Base-by-base conservation (phyloP, 129 eudicot species). In the Flaveria bidentis region DNA sequence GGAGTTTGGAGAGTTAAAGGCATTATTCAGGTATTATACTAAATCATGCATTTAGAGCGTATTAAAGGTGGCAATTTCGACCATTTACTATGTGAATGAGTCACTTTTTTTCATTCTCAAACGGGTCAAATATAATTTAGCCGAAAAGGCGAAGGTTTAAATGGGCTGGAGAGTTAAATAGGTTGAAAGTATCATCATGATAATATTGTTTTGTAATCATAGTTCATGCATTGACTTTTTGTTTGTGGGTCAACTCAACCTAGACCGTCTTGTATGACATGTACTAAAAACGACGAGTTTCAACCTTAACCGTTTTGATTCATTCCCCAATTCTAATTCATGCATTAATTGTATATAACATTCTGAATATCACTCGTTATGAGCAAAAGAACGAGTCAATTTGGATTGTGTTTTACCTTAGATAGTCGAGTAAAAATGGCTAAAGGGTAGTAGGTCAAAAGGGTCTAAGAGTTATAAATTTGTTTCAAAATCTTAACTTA, bases 1-100 rank as follows among this genome's bases (percentile, higher is more conserved):
- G 87, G 89, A 46, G 89, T 89, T 62, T 70, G 66, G 76, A 53
- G 76, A 72, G 76, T 72, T 15, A 72, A 72, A 55, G 66, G 76
- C 67, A 72, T 87, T 52, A 89, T 89, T 84, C 94, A 89, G 94
- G 94, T 89, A 61, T 52, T 36, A 6, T 50, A 63, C 6, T 22
- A n/a, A 60, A 45, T 61, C 13, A 39, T 17, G 6, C 69, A 4
- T 63, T 63, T 63, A 9, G 5, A 63, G 69, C 20, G 14, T 63
- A 30, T 30, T 63, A 20, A n/a, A 26, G 17, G 69, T 63, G 46
- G 20, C 16, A 63, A 5, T 62, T 28, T 26, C 5, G 9, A 62
- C 4, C 42, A 4, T 62, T 62, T 58, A 14, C 22, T 62, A 58
- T 62, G 18, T 28, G 18, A 62, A 62, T 62, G 3, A 28, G 44